Conservation (phyloP, 1,284 basidiomycete genomes). For the Pascua guehoae region DNA sequence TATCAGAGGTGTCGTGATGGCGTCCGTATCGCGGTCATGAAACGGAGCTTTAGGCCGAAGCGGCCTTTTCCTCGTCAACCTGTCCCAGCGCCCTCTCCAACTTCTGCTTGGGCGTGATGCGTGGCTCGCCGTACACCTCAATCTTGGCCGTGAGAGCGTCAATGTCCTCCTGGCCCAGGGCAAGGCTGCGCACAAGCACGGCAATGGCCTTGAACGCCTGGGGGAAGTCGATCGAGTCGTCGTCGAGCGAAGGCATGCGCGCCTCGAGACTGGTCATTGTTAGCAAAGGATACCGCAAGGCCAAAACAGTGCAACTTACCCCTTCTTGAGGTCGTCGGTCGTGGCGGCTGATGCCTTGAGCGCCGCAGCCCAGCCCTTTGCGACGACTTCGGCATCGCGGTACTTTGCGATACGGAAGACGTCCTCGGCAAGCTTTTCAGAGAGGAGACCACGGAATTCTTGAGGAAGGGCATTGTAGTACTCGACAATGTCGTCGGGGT, state of each 20-base stretch:
- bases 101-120: slow-evolving; percentile 42
- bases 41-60: slow-evolving; percentile 4
- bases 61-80: slow-evolving; percentile 34
- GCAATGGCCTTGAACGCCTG: slow-evolving; percentile 75
- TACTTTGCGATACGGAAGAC: slow-evolving; percentile 83
- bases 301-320: slow-evolving; percentile 36
- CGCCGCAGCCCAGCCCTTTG: slow-evolving; percentile 54
- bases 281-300: slow-evolving; percentile 4
- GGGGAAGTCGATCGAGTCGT: slow-evolving; percentile 83
- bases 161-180: slow-evolving; percentile 55
- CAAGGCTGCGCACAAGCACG: slow-evolving; percentile 65
- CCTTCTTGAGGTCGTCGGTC: slow-evolving; percentile 58
- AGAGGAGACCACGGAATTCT: slow-evolving; percentile 57
- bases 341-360: slow-evolving; percentile 57
- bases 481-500: slow-evolving; percentile 53
- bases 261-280: slow-evolving; percentile 56
- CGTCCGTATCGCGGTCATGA: slow-evolving; percentile 4
- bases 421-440: slow-evolving; percentile 78
- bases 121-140: slow-evolving; percentile 39
- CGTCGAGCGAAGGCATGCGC: slow-evolving; percentile 72
- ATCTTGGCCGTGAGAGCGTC: slow-evolving; percentile 53
- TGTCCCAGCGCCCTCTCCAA: slow-evolving; percentile 36
- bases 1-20: neutral
- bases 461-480: slow-evolving; percentile 62
- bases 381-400: slow-evolving; percentile 74